Evolutionary conservation across 345 rosid species (phyloP).

Genomic region (Syzygium aqueum): DNA sequence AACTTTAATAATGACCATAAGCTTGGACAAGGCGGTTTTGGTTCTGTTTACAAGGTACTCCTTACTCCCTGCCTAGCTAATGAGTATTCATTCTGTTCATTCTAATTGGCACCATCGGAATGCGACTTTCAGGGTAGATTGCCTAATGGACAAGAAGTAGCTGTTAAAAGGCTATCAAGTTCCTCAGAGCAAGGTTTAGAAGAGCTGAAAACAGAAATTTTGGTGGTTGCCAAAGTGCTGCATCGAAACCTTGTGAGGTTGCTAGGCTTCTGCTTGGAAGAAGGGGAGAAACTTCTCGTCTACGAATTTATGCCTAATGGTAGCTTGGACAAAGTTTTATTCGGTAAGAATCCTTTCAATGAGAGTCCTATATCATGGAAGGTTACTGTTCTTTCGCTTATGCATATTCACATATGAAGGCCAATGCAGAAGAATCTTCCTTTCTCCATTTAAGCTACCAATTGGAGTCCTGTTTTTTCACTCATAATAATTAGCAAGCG

Average conservation of each 20-base stretch:
- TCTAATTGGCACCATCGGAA: neutral
- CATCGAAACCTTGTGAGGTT: slow-evolving; percentile 34
- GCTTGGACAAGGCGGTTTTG: slow-evolving; percentile 34
- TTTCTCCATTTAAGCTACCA: too few relatives aligned
- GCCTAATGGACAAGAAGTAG: slow-evolving; percentile 10
- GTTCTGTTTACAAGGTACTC: slow-evolving; percentile 24
- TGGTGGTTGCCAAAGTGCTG: slow-evolving; percentile 18
- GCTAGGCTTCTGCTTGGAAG: slow-evolving; percentile 28
- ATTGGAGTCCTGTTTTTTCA: too few relatives aligned
- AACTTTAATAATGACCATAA: slow-evolving; percentile 20
- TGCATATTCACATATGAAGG: too few relatives aligned
- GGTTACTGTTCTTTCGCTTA: too few relatives aligned
- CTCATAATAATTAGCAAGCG: too few relatives aligned
- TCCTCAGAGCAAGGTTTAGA: slow-evolving; percentile 15
- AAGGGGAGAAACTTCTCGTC: slow-evolving; percentile 29
- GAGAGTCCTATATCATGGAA: too few relatives aligned
- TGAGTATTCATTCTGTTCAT: neutral
- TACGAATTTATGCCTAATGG: slow-evolving; percentile 29
- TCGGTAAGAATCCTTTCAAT: slow-evolving; percentile 7
- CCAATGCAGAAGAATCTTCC: too few relatives aligned
- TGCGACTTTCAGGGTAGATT: slow-evolving; percentile 13
- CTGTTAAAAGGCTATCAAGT: slow-evolving; percentile 26
- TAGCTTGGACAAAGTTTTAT: slow-evolving; percentile 27
- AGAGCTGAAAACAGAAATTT: slow-evolving; percentile 27
- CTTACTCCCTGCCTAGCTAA: neutral